Evolutionary conservation across 768 basidiomycete species (phyloP).

Genomic region (Tubosaeta sp.): DNA sequence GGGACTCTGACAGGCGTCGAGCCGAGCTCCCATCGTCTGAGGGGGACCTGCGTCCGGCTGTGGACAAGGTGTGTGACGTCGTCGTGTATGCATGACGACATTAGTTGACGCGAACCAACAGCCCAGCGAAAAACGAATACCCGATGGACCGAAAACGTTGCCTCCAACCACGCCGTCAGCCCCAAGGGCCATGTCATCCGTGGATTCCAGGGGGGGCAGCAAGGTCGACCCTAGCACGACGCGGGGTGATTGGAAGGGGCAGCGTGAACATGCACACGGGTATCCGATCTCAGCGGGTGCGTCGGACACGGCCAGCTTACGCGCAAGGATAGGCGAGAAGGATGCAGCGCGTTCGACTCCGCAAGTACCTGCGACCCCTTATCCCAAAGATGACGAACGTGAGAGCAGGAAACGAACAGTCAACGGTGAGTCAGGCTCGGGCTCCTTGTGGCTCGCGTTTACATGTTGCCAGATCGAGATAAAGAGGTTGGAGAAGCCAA

Average conservation of each 20-base stretch:
- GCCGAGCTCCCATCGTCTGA: conserved; percentile 60
- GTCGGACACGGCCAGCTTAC: conserved; percentile 36
- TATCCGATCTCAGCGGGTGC: conserved; percentile 18
- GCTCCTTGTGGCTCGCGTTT: neutral
- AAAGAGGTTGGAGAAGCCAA: conserved; percentile 44
- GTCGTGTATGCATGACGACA: neutral
- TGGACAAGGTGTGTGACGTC: conserved; percentile 55
- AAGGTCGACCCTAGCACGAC: conserved; percentile 38
- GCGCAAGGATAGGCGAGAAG: conserved; percentile 61
- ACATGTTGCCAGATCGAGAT: conserved; percentile 51
- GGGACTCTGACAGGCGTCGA: conserved; percentile 64
- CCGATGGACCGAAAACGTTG: conserved; percentile 51
- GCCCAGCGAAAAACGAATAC: conserved; percentile 52
- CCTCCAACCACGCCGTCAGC: conserved; percentile 63
- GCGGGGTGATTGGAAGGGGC: conserved; percentile 48
- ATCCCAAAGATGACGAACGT: conserved; percentile 61
- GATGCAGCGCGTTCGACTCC: conserved; percentile 40
- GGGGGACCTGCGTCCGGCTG: conserved; percentile 43
- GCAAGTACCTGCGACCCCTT: conserved; percentile 40
- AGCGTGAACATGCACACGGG: conserved; percentile 31
- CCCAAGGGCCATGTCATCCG: conserved; percentile 64
- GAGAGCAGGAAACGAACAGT: conserved; percentile 65
- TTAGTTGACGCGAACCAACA: conserved; percentile 20
- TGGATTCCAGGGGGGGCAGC: conserved; percentile 36
- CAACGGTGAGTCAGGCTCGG: conserved; percentile 48